Percentiles rank a stretch among this genome's conserved stretches.
Evolutionary conservation across 148 eudicot genomes (phyloP).

Genomic region (Rhododendron simsii): DNA sequence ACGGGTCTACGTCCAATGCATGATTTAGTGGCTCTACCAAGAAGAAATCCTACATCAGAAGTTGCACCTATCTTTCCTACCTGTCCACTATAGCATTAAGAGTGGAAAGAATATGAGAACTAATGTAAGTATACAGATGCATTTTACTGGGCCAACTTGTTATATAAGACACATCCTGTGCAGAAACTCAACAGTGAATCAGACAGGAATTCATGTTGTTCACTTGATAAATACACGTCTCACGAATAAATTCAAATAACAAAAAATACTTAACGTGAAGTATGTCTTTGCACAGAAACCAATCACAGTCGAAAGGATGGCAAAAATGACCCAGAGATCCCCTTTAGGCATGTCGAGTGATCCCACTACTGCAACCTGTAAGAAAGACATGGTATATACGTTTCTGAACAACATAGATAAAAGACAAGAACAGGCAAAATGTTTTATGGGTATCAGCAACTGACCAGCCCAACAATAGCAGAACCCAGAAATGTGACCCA

Average conservation of each 20-base stretch:
- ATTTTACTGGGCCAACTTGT: neutral
- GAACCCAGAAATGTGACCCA: constrained; percentile 92
- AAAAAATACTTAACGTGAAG: constrained; percentile 64
- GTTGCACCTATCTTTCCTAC: neutral
- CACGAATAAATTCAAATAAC: neutral
- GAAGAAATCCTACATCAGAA: neutral
- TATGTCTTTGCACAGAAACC: constrained; percentile 96
- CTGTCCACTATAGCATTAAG: neutral
- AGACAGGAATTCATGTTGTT: neutral
- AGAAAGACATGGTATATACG: constrained; percentile 3
- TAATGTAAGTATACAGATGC: neutral
- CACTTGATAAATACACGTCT: neutral
- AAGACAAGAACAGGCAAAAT: neutral
- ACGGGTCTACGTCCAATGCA: neutral
- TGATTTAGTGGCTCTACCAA: neutral
- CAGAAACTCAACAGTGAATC: neutral
- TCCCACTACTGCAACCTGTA: constrained; percentile 80
- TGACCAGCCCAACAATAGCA: constrained; percentile 90
- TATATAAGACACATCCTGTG: neutral
- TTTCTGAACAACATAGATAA: neutral
- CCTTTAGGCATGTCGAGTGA: constrained; percentile 70
- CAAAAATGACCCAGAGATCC: constrained; percentile 84
- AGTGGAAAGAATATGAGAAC: neutral
- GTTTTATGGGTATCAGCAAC: constrained; percentile 19
- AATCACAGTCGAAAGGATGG: constrained; percentile 68